These are phyloP conservation scores for Sporothrix humicola DNA, from an alignment of 2,329 filamentous ascomycete genomes.

Conservation along the genomic window DNA sequence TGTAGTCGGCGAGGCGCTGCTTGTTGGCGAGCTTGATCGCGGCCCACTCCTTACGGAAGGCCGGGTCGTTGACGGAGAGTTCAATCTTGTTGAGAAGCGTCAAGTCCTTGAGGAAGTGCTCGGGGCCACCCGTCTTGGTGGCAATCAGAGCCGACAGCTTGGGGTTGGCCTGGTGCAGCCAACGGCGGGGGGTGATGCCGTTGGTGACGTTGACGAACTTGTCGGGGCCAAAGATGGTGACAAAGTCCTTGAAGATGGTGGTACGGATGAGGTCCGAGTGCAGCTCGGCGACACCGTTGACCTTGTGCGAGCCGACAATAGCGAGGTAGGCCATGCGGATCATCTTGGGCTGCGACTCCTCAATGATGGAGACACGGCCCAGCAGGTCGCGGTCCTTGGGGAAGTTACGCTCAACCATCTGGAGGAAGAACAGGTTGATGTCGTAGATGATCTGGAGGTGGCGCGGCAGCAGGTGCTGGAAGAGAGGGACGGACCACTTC, in stretches of 20 bases:
- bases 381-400: constrained; percentile 89
- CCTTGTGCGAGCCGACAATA: constrained; percentile 97
- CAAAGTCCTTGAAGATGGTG: constrained; percentile 99
- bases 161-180: constrained; percentile 97
- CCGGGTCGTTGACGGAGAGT: constrained; percentile 79
- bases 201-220: constrained; percentile 99
- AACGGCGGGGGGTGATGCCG: constrained; percentile 92
- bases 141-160: constrained; percentile 89
- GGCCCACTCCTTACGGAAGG: constrained; percentile 91
- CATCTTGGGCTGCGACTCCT: constrained; percentile 97
- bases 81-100: constrained; percentile 87
- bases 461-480: constrained; percentile 90
- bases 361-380: constrained; percentile 89
- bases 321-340: constrained; percentile 96
- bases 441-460: constrained; percentile 98
- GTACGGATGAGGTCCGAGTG: constrained; percentile 98
- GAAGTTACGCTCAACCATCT: constrained; percentile 86
- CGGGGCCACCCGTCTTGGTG: constrained; percentile 80
- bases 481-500: constrained; percentile 94
- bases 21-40: constrained; percentile 98
- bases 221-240: constrained; percentile 90
- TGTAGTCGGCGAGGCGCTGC: constrained; percentile 86
- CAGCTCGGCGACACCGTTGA: constrained; percentile 96
- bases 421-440: constrained; percentile 93
- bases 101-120: constrained; percentile 82